phyloP scores from a whole-genome alignment of 164 flowering plant species.

The Paratinospora sagittata region DNA sequence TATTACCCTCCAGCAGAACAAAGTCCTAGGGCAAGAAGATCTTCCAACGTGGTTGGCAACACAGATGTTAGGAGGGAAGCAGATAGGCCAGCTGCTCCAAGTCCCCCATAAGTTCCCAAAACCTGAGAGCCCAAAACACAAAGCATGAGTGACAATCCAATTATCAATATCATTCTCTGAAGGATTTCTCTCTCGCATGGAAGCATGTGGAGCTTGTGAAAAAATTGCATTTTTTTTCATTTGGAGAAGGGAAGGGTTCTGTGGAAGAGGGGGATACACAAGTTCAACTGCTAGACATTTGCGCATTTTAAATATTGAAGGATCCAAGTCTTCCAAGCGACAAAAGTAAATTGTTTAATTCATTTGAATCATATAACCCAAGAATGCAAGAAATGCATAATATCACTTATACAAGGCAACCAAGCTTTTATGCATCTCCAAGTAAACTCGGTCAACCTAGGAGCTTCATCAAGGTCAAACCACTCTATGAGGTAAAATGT shows the following conservation, averaged over 20 bases:
- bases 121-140: slow-evolving; percentile 3
- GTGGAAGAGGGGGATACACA: neutral
- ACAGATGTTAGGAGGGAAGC: slow-evolving; percentile 92
- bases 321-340: too few relatives aligned
- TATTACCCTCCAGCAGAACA: slow-evolving; percentile 96
- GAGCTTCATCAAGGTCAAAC: too few relatives aligned
- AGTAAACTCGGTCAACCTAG: too few relatives aligned
- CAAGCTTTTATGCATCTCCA: too few relatives aligned
- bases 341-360: too few relatives aligned
- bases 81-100: slow-evolving; percentile 91
- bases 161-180: too few relatives aligned
- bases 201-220: neutral
- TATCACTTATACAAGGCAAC: too few relatives aligned
- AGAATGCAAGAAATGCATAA: too few relatives aligned
- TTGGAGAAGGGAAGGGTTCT: neutral
- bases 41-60: slow-evolving; percentile 80
- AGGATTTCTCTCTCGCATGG: neutral
- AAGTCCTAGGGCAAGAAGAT: slow-evolving; percentile 94
- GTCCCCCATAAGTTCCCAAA: slow-evolving; percentile 81
- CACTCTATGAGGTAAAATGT: too few relatives aligned
- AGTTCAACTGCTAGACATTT: neutral
- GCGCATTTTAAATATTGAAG: neutral
- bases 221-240: neutral
- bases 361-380: too few relatives aligned
- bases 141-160: neutral